Percentiles rank a stretch among this genome's conserved stretches.
These are phyloP conservation scores for Castanea crenata DNA, from an alignment of 306 rosid species.

Conservation along the genomic window DNA sequence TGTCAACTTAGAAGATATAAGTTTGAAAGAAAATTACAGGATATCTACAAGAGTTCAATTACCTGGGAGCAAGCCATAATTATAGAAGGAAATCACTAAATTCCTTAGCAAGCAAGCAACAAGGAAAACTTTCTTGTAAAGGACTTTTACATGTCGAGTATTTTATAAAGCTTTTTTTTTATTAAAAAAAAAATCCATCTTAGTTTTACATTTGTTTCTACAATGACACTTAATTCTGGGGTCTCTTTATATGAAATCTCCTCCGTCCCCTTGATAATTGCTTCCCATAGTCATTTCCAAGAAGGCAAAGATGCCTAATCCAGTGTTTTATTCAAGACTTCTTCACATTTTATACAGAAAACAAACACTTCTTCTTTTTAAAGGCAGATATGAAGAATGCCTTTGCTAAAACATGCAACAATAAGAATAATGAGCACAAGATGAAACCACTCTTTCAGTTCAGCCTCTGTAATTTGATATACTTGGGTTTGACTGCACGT, in stretches of 20 bases:
- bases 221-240: no score
- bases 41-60: no score
- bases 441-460: conserved; percentile 15
- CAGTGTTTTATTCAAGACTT: conserved; percentile 14
- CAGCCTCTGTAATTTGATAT: conserved; percentile 14
- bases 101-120: no score
- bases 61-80: no score
- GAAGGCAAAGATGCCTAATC: neutral
- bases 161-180: no score
- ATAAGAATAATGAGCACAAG: conserved; percentile 11
- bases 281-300: neutral
- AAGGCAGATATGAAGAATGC: conserved; percentile 13
- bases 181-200: no score
- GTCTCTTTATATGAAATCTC: neutral
- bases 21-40: no score
- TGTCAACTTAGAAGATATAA: no score
- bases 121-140: no score
- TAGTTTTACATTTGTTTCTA: no score
- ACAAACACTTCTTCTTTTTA: neutral
- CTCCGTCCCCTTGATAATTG: neutral
- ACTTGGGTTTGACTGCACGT: conserved; percentile 21
- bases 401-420: conserved; percentile 15
- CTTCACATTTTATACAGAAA: conserved; percentile 15
- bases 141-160: no score
- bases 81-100: no score